Percentiles rank a stretch among this genome's conserved stretches.
These are phyloP conservation scores for Pseudonitzschia multistriata DNA, from an alignment of 108 stramenopile species.

Conservation along the genomic window DNA sequence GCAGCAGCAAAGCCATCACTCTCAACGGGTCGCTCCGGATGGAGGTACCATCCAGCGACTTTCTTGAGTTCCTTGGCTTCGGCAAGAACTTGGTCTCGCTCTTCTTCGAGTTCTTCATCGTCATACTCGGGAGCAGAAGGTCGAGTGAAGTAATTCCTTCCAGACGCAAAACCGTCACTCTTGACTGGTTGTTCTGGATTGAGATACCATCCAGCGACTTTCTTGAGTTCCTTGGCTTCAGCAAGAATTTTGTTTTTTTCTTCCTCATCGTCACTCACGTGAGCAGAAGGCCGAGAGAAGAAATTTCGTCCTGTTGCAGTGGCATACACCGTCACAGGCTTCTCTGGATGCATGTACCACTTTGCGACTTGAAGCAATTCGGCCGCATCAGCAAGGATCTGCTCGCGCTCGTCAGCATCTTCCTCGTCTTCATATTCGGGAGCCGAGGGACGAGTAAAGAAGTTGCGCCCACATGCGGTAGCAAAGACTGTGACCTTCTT, in stretches of 20 bases:
- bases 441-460: slow-evolving; percentile 66
- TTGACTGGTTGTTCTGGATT: slow-evolving; percentile 39
- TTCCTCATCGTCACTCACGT: slow-evolving; percentile 33
- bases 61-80: slow-evolving; percentile 68
- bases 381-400: slow-evolving; percentile 49
- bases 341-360: slow-evolving; percentile 65
- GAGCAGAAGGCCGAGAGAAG: slow-evolving; percentile 54
- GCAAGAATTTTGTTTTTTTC: slow-evolving; percentile 35
- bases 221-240: slow-evolving; percentile 35
- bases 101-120: slow-evolving; percentile 29
- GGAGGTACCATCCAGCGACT: slow-evolving; percentile 37
- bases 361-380: slow-evolving; percentile 49
- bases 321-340: slow-evolving; percentile 33
- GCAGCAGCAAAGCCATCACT: slow-evolving; percentile 26
- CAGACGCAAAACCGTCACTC: slow-evolving; percentile 8
- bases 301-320: slow-evolving; percentile 50
- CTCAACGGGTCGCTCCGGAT: slow-evolving; percentile 42
- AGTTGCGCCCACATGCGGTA: slow-evolving; percentile 54
- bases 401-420: slow-evolving; percentile 51
- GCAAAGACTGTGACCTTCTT: slow-evolving; percentile 30
- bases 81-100: slow-evolving; percentile 42
- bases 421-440: slow-evolving; percentile 47
- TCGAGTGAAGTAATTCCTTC: slow-evolving; percentile 65
- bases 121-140: slow-evolving; percentile 54
- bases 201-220: slow-evolving; percentile 36